These are phyloP conservation scores for Globisporangium nagaii DNA, from an alignment of 352 stramenopile genomes.

Conservation along the genomic window DNA sequence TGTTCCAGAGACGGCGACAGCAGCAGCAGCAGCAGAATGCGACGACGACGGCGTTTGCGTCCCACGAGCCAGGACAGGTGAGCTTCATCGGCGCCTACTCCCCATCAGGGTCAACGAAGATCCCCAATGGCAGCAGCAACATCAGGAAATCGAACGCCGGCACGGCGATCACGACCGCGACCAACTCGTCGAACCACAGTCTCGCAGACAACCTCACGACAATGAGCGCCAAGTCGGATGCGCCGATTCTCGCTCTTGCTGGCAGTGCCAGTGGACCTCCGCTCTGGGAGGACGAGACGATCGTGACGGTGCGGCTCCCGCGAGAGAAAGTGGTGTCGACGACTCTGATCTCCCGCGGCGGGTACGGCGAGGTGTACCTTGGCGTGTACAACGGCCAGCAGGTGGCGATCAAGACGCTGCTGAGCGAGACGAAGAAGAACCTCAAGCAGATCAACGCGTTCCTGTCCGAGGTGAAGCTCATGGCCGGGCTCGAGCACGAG, in stretches of 20 bases:
- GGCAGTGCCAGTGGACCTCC: background rate
- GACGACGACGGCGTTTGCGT: background rate
- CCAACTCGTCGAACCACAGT: background rate
- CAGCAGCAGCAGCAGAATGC: background rate
- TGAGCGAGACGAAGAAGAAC: conserved; percentile 13
- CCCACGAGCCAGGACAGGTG: background rate
- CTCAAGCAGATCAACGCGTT: conserved; percentile 28
- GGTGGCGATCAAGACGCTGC: conserved; percentile 17
- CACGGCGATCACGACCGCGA: background rate
- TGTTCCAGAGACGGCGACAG: background rate
- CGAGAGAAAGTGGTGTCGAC: conserved; percentile 17
- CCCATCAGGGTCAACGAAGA: background rate
- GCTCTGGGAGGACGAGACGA: conserved; percentile 19
- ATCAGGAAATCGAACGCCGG: background rate
- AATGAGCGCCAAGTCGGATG: background rate
- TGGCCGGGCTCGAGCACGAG: conserved; percentile 29
- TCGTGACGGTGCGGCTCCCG: conserved; percentile 19
- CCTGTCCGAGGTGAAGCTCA: conserved; percentile 31
- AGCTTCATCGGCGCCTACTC: background rate
- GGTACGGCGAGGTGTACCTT: conserved; percentile 26
- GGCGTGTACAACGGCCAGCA: conserved; percentile 17
- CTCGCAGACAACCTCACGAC: background rate
- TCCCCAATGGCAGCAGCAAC: background rate
- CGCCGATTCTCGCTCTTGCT: background rate
- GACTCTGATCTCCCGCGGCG: conserved; percentile 18